Conservation (phyloP, 2,329 filamentous ascomycete species). For the Pseudofabraea citricarpa region DNA sequence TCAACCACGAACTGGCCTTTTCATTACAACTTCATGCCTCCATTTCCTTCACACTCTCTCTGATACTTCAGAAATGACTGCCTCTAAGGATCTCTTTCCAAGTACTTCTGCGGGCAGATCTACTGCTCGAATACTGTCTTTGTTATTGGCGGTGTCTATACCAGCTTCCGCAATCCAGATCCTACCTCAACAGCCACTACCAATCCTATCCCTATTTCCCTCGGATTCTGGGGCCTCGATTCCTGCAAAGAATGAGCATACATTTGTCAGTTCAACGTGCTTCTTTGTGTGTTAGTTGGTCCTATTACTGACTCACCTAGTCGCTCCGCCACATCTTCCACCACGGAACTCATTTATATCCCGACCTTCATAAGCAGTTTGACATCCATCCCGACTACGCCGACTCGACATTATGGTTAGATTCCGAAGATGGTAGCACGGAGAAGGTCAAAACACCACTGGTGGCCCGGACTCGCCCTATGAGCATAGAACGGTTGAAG, state of each 20-base stretch:
- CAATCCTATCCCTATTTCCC: conserved; percentile 20
- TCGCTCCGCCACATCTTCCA: conserved; percentile 87
- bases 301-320: conserved; percentile 26
- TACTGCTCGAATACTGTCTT: conserved; percentile 58
- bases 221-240: conserved; percentile 38
- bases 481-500: conserved; percentile 73
- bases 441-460: conserved; percentile 49
- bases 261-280: conserved; percentile 39
- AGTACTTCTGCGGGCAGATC: conserved; percentile 56
- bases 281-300: not conserved
- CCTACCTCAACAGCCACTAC: conserved; percentile 38
- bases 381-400: conserved; percentile 56
- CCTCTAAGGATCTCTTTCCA: not conserved
- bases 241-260: conserved; percentile 44
- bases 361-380: conserved; percentile 68
- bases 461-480: conserved; percentile 56
- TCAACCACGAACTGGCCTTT: no score
- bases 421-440: conserved; percentile 52
- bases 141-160: conserved; percentile 61
- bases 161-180: conserved; percentile 34
- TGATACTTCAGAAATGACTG: not conserved
- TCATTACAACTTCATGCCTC: not conserved
- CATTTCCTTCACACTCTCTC: not conserved
- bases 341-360: conserved; percentile 78
- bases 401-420: conserved; percentile 52